Base-by-base conservation (phyloP, 352 stramenopile genomes). In the Globisporangium iwayamae region DNA sequence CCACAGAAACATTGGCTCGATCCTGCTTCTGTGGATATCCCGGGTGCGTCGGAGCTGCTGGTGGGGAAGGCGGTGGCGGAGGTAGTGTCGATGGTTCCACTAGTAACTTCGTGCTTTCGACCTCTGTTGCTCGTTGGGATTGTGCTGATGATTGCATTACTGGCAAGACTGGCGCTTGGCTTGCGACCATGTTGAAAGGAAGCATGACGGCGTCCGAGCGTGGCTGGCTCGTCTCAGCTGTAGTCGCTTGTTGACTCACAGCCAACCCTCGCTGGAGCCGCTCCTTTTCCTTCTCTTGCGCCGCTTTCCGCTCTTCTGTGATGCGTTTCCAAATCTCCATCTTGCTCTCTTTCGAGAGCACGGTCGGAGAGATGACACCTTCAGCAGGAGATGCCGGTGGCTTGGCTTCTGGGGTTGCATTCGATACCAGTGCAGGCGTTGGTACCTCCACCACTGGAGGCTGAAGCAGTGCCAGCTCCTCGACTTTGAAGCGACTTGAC, bases 301-400 rank as follows among this genome's bases (percentile, higher is more conserved):
- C 63, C 9, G 57, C 59, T 32, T 74, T 81, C 6, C 79, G 78
- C 20, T 88, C 70, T 7, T 82, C 71, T 45, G 78, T 74, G 56
- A 87, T 78, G 1, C 73, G 76, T 67, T 88, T 88, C 79, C 82
- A 89, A 41, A 89, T 74, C 62, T 87, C 71, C 60, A 89, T 69
- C 41, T 89, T 91, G 65, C 51, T 75, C 20, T 79, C 69, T 53
- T 82, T 82, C 1, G 77, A 82, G 11, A 89, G 57, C 20, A 55
- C 56, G 8, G 56, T 32, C 16, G 60, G 18, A 39, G 22, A 38
- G n/a, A 48, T 20, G 4, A 36, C 7, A 9, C 7, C 7, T 5
- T 43, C 36, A 28, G 18, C 18, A 30, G 28, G 34, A 18, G 64
- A 48, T 5, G 56, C 36, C 51, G 16, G 45, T 46, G 28, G 50